Evolutionary conservation across 148 eudicot genomes (phyloP).

Genomic region (Linanthus parryae): DNA sequence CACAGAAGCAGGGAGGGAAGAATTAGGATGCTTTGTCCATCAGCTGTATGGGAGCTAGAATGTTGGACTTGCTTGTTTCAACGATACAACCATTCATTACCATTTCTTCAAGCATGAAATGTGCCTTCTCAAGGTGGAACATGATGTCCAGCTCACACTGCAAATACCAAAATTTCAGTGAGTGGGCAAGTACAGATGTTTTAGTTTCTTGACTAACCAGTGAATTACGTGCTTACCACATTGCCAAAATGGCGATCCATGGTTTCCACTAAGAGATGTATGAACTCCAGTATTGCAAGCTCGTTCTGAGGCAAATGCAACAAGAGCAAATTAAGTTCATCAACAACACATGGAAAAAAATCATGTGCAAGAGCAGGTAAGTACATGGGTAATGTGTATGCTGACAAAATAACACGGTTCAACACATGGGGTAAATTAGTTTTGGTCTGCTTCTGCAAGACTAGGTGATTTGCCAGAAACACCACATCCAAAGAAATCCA

Average conservation of each 20-base stretch:
- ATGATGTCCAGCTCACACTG: constrained; percentile 99
- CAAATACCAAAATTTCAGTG: constrained; percentile 9
- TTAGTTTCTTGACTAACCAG: too few relatives aligned
- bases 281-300: constrained; percentile 95
- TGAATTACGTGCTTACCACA: constrained; percentile 75
- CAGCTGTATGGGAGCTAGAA: constrained; percentile 80
- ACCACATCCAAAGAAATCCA: too few relatives aligned
- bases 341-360: neutral
- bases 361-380: neutral
- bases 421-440: too few relatives aligned
- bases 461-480: too few relatives aligned
- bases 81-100: constrained; percentile 98
- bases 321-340: constrained; percentile 4
- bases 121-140: constrained; percentile 99
- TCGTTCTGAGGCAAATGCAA: constrained; percentile 73
- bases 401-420: too few relatives aligned
- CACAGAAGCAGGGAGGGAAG: too few relatives aligned
- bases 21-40: constrained; percentile 82
- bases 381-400: too few relatives aligned
- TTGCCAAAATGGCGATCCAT: constrained; percentile 99
- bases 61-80: constrained; percentile 95
- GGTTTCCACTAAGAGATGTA: constrained; percentile 93
- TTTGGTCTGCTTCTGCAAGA: too few relatives aligned
- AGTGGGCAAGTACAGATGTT: too few relatives aligned
- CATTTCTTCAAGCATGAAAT: constrained; percentile 99